These are phyloP conservation scores for Fusarium torulosum DNA, from an alignment of 2,329 filamentous ascomycete species.

Conservation along the genomic window DNA sequence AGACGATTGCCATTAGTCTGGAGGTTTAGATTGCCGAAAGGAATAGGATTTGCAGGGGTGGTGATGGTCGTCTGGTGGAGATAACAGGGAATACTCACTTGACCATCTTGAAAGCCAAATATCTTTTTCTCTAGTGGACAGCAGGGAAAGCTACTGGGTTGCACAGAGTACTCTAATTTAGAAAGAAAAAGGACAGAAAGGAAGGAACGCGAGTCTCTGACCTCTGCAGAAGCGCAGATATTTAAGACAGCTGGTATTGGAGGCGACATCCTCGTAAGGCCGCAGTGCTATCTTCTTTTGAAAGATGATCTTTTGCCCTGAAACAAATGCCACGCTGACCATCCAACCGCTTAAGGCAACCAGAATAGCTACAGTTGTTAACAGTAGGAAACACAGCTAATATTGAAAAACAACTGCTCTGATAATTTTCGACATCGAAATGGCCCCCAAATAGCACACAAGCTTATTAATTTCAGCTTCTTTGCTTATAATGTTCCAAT, in stretches of 20 bases:
- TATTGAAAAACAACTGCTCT: not conserved
- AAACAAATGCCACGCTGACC: slow-evolving; percentile 15
- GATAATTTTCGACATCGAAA: not conserved
- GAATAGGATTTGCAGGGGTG: not conserved
- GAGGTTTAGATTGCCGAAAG: not conserved
- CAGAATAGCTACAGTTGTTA: not conserved
- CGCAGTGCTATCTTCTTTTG: not conserved
- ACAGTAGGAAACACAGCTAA: not conserved
- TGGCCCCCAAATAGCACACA: slow-evolving; percentile 16
- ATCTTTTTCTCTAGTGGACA: accelerated
- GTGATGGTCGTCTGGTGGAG: not conserved
- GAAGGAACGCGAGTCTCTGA: accelerated
- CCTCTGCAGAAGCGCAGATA: not conserved
- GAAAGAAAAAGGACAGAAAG: accelerated
- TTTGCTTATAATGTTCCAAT: not conserved
- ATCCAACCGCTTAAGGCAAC: too few relatives aligned
- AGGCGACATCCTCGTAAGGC: not conserved
- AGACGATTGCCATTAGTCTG: not conserved
- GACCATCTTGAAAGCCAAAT: not conserved
- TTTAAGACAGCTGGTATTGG: not conserved
- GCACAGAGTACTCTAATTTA: accelerated
- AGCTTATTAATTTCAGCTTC: slow-evolving; percentile 10
- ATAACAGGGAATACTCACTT: slow-evolving; percentile 2
- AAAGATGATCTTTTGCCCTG: not conserved
- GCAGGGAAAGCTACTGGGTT: accelerated